Percentiles rank a stretch among this genome's conserved stretches.
These are phyloP conservation scores for Ganoderma resinaceum DNA, from an alignment of 1,284 basidiomycete genomes.

Conservation along the genomic window DNA sequence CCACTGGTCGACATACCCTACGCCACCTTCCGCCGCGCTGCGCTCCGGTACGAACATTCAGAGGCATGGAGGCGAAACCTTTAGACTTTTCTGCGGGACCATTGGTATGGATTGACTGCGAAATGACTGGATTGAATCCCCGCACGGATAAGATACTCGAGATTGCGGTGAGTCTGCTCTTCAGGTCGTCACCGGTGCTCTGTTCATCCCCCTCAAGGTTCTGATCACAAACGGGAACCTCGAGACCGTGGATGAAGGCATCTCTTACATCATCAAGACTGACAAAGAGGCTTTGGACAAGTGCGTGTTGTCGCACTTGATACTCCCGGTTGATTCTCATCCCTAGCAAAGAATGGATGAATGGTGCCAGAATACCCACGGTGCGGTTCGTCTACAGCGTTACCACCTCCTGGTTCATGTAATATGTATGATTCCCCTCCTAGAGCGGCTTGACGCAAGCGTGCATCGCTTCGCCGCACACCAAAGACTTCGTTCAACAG, in stretches of 20 bases:
- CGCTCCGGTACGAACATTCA: slow-evolving; percentile 18
- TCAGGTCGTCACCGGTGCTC: not conserved
- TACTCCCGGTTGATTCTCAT: slow-evolving; percentile 1
- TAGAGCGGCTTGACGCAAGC: slow-evolving; percentile 79
- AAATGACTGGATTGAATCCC: slow-evolving; percentile 81
- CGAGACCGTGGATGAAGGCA: slow-evolving; percentile 74
- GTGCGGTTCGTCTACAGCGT: slow-evolving; percentile 51
- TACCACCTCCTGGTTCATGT: not conserved
- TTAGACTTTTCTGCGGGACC: slow-evolving; percentile 66
- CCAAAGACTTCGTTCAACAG: slow-evolving; percentile 59
- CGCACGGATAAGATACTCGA: slow-evolving; percentile 78
- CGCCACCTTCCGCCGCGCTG: slow-evolving; percentile 2
- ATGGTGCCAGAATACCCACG: slow-evolving; percentile 81
- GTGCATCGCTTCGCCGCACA: slow-evolving; percentile 68
- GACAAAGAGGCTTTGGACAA: slow-evolving; percentile 68
- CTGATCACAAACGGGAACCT: slow-evolving; percentile 85
- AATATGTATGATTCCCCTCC: not conserved
- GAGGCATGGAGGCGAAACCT: slow-evolving; percentile 25
- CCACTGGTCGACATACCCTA: slow-evolving; percentile 15
- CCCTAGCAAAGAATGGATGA: slow-evolving; percentile 65
- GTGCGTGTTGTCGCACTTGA: slow-evolving; percentile 47
- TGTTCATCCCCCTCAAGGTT: slow-evolving; percentile 52
- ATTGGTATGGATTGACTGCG: slow-evolving; percentile 89
- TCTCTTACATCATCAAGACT: slow-evolving; percentile 74
- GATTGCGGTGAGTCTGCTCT: slow-evolving; percentile 60